Conservation (phyloP, 371 early-diverging fungal genomes). For the Actinomucor elegans region DNA sequence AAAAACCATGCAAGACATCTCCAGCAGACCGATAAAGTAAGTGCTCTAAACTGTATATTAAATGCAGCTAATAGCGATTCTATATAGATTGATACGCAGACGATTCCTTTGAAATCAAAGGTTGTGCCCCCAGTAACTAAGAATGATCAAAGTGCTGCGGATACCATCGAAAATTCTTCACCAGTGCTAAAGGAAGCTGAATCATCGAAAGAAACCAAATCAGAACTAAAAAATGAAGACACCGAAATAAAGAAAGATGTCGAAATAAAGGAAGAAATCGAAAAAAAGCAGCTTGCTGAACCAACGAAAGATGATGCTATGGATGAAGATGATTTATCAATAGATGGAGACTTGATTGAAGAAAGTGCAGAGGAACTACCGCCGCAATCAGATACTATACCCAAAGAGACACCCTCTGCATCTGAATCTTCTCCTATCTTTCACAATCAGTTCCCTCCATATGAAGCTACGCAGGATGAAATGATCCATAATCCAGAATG, state of each 20-base stretch:
- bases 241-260: not conserved
- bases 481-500: slow-evolving; percentile 68
- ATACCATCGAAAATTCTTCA: too few species aligned
- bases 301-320: too few species aligned
- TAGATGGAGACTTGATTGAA: not conserved
- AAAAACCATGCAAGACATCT: slow-evolving; percentile 71
- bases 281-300: not conserved
- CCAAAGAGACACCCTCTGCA: too few species aligned
- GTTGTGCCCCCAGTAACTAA: too few species aligned
- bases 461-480: slow-evolving; percentile 59
- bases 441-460: slow-evolving; percentile 17
- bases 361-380: not conserved
- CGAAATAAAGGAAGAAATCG: not conserved
- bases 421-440: too few species aligned
- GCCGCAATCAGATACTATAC: not conserved
- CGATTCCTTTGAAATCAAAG: too few species aligned
- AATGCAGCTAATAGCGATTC: too few species aligned
- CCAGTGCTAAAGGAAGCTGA: too few species aligned
- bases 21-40: slow-evolving; percentile 50
- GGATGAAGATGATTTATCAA: slow-evolving; percentile 17
- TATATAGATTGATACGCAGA: too few species aligned
- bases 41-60: too few species aligned
- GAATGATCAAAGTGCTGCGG: too few species aligned
- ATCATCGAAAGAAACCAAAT: too few species aligned
- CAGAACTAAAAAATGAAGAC: not conserved